Conservation (phyloP, 116 monocot genomes). For the Dioscorea cayenensis region DNA sequence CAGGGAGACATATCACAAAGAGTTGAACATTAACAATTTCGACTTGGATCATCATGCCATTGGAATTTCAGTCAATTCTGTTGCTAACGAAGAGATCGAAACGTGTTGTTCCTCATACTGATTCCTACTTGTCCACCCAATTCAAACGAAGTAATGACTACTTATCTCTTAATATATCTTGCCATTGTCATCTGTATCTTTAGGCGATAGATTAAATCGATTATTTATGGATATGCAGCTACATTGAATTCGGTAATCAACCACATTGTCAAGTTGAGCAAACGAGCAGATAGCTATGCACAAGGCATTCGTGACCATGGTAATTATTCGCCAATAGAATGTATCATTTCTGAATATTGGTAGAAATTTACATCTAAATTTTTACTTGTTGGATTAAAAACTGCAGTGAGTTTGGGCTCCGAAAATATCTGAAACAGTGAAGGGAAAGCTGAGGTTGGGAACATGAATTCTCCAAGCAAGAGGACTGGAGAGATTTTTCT, state of each 20-base stretch:
- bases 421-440: slow-evolving; percentile 56
- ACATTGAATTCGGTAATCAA: slow-evolving; percentile 18
- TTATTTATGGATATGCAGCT: slow-evolving; percentile 14
- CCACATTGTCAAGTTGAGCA: slow-evolving; percentile 50
- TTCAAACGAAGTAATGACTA: slow-evolving; percentile 31
- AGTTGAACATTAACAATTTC: slow-evolving; percentile 24
- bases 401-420: slow-evolving; percentile 52
- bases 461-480: slow-evolving; percentile 68
- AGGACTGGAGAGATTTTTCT: slow-evolving; percentile 58
- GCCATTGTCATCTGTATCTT: neutral
- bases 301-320: slow-evolving; percentile 41
- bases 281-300: slow-evolving; percentile 34
- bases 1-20: neutral
- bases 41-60: slow-evolving; percentile 22
- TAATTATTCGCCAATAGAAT: slow-evolving; percentile 13
- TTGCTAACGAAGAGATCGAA: slow-evolving; percentile 7
- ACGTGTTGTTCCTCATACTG: neutral
- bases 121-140: slow-evolving; percentile 15
- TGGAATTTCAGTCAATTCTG: slow-evolving; percentile 24
- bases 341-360: neutral
- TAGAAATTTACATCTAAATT: neutral
- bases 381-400: neutral
- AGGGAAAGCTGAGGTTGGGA: slow-evolving; percentile 61
- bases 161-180: neutral
- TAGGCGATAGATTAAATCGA: neutral